Percentiles rank a stretch among this genome's conserved stretches.
These are phyloP conservation scores for Suillus subluteus DNA, from an alignment of 768 basidiomycete genomes.

Conservation along the genomic window DNA sequence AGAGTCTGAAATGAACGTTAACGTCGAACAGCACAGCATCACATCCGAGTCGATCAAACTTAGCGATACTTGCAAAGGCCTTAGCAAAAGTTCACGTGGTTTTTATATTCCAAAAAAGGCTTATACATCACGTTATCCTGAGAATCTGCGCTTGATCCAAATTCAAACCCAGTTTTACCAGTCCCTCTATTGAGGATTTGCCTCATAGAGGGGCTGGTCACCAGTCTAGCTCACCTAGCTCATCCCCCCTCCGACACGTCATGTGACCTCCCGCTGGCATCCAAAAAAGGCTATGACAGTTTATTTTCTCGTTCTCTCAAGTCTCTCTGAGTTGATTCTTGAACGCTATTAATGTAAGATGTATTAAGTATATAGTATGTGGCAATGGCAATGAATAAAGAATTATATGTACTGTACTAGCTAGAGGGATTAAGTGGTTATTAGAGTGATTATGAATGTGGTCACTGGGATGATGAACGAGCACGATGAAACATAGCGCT, in stretches of 20 bases:
- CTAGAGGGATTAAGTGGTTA: too few species aligned
- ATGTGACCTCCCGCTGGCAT: too few species aligned
- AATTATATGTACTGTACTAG: too few species aligned
- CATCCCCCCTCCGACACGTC: too few species aligned
- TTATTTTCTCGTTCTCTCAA: not conserved
- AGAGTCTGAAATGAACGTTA: too few species aligned
- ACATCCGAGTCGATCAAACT: too few species aligned
- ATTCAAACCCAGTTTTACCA: constrained; percentile 1
- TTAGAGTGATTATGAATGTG: too few species aligned
- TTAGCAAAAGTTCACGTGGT: not conserved
- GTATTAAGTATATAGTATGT: not conserved
- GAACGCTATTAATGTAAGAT: too few species aligned
- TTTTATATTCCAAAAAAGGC: not conserved
- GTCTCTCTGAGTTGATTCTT: not conserved
- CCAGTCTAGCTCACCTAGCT: not conserved
- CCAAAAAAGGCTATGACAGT: not conserved
- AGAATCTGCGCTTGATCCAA: not conserved
- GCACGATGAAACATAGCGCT: not conserved
- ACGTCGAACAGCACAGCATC: too few species aligned
- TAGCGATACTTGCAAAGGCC: too few species aligned
- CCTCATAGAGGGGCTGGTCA: not conserved
- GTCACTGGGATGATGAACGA: not conserved
- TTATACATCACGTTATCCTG: not conserved
- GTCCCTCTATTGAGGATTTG: not conserved
- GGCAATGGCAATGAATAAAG: not conserved